phyloP scores from a whole-genome alignment of 192 early-diverging fungal species.

The Backusella westeae region DNA sequence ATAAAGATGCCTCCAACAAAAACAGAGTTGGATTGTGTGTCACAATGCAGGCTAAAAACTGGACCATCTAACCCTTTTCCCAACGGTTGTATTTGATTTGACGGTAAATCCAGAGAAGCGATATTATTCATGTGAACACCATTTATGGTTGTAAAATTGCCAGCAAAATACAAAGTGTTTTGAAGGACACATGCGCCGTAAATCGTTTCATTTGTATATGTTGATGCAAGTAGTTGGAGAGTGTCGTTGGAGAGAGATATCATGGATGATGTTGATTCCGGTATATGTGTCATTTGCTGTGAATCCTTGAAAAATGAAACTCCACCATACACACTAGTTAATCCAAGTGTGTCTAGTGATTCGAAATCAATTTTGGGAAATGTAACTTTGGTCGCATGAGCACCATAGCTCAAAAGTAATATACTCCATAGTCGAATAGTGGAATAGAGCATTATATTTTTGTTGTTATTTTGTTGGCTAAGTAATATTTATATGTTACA shows the following conservation, averaged over 20 bases:
- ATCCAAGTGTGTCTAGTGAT: conserved; percentile 11
- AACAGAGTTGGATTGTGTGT: conserved; percentile 10
- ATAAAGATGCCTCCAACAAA: conserved; percentile 33
- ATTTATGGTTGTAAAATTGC: conserved; percentile 24
- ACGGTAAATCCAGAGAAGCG: conserved; percentile 9
- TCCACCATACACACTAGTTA: conserved; percentile 25
- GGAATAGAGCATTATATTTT: neutral
- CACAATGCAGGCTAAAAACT: conserved; percentile 31
- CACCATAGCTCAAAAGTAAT: neutral
- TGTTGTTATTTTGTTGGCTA: neutral
- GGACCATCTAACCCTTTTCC: conserved; percentile 33
- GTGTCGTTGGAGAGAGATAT: conserved; percentile 22
- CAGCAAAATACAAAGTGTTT: conserved; percentile 29
- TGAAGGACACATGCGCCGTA: conserved; percentile 16
- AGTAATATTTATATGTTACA: neutral
- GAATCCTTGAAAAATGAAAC: conserved; percentile 31
- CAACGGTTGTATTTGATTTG: conserved; percentile 10
- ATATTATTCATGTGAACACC: conserved; percentile 22
- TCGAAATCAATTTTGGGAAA: conserved; percentile 15
- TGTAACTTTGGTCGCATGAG: neutral
- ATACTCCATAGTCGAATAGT: neutral
- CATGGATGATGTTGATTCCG: conserved; percentile 12
- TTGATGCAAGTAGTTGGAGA: conserved; percentile 19
- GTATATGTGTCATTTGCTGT: conserved; percentile 19
- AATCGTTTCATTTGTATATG: conserved; percentile 21